A percentile compares a stretch with the other conserved stretches of the same genome.
These are phyloP conservation scores for Phytopythium ostracodes DNA, from an alignment of 352 stramenopile genomes.

Conservation along the genomic window DNA sequence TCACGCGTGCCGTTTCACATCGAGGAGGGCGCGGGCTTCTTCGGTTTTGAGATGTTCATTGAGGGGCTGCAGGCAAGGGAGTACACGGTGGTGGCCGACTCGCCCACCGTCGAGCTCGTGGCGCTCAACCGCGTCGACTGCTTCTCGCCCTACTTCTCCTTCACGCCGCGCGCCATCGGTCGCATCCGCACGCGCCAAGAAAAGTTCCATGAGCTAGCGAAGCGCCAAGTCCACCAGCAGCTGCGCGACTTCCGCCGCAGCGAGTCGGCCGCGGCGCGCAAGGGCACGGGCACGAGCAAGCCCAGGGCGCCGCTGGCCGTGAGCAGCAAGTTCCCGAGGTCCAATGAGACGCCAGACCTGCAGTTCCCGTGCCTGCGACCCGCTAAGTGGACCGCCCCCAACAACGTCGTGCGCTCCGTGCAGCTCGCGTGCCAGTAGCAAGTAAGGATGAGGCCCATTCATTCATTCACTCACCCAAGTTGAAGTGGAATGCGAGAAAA, in stretches of 20 bases:
- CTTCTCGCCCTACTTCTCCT: conserved; percentile 71
- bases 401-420: conserved; percentile 42
- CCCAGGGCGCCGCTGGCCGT: conserved; percentile 27
- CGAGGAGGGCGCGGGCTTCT: conserved; percentile 49
- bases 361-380: conserved; percentile 56
- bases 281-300: conserved; percentile 16
- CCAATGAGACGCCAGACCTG: conserved; percentile 42
- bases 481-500: no score
- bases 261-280: conserved; percentile 10
- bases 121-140: conserved; percentile 70
- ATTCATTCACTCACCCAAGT: no score
- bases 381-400: conserved; percentile 44
- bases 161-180: conserved; percentile 54
- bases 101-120: conserved; percentile 44
- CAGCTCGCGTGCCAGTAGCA: conserved; percentile 49
- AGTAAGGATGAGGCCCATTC: no score
- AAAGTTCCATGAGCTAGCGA: conserved; percentile 34
- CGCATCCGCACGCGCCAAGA: conserved; percentile 54
- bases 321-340: conserved; percentile 34
- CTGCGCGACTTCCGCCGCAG: conserved; percentile 44
- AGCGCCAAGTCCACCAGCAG: conserved; percentile 46
- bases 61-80: conserved; percentile 37
- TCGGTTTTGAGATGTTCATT: conserved; percentile 73
- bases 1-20: conserved; percentile 46
- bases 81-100: conserved; percentile 59